A percentile compares a stretch with the other conserved stretches of the same genome.
These are phyloP conservation scores for Fusarium cicatricum DNA, from an alignment of 2,329 filamentous ascomycete genomes.

Conservation along the genomic window DNA sequence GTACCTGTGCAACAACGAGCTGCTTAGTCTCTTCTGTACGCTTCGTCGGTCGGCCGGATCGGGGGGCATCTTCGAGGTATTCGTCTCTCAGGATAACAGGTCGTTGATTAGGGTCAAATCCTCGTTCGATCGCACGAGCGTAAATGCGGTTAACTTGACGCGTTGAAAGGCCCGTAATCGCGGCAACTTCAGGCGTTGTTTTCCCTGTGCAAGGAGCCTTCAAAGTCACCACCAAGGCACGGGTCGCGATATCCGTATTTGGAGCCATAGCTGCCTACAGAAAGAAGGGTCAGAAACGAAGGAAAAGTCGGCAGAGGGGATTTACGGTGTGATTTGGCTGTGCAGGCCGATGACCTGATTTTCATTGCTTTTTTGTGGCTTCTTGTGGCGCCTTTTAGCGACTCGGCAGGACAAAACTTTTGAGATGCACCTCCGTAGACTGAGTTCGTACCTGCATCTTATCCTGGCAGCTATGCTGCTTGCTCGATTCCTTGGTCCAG, in stretches of 20 bases:
- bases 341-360: background rate
- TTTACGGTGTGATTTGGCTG: background rate
- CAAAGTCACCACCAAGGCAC: background rate
- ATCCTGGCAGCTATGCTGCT: too few relatives aligned
- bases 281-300: background rate
- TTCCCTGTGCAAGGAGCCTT: background rate
- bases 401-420: conserved; percentile 11
- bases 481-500: too few relatives aligned
- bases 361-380: background rate
- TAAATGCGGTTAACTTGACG: conserved; percentile 13
- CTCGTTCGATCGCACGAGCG: conserved; percentile 6
- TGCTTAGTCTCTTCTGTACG: background rate
- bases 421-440: too few relatives aligned
- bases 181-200: background rate
- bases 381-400: background rate
- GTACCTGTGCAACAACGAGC: background rate
- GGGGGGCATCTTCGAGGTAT: conserved; percentile 3
- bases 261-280: background rate
- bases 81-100: conserved; percentile 2
- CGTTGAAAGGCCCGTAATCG: background rate
- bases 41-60: background rate
- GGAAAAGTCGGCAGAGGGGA: background rate
- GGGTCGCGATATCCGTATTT: conserved; percentile 10
- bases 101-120: conserved; percentile 6
- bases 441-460: too few relatives aligned